A percentile compares a stretch with the other conserved stretches of the same genome.
phyloP scores from a whole-genome alignment of 2,329 filamentous ascomycete species.

The Tolypocladium capitatum region DNA sequence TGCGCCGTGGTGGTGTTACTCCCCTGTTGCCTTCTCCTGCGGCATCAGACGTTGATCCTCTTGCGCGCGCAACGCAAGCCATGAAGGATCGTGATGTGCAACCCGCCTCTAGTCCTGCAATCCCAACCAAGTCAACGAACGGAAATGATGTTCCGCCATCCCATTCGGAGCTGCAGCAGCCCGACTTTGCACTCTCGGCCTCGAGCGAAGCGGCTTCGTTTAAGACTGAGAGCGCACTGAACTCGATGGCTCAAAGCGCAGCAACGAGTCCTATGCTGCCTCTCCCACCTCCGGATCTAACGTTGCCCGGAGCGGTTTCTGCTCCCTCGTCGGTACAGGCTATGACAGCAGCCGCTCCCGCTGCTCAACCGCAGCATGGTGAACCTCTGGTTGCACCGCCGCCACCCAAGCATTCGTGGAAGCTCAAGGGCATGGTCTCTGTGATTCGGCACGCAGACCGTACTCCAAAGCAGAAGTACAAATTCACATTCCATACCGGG shows the following conservation, averaged over 20 bases:
- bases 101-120: slow-evolving; percentile 5
- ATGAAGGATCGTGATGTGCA: slow-evolving; percentile 27
- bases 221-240: slow-evolving; percentile 15
- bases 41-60: slow-evolving; percentile 29
- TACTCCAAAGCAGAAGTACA: slow-evolving; percentile 98
- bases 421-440: slow-evolving; percentile 92
- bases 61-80: slow-evolving; percentile 17
- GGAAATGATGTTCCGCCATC: slow-evolving; percentile 7
- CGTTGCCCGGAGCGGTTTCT: slow-evolving; percentile 15
- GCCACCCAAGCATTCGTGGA: slow-evolving; percentile 86
- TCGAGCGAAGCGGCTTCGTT: slow-evolving; percentile 18
- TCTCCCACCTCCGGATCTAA: slow-evolving; percentile 18
- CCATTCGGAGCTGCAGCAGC: slow-evolving; percentile 11
- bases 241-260: slow-evolving; percentile 22
- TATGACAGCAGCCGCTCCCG: slow-evolving; percentile 12
- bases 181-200: slow-evolving; percentile 10
- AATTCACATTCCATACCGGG: slow-evolving; percentile 95
- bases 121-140: slow-evolving; percentile 15
- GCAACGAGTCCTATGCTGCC: slow-evolving; percentile 21
- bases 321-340: slow-evolving; percentile 24
- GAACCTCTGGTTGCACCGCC: slow-evolving; percentile 45
- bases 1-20: slow-evolving; percentile 47
- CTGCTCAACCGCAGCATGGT: slow-evolving; percentile 8
- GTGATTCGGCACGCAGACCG: slow-evolving; percentile 94
- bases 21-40: slow-evolving; percentile 38